Percentiles rank a stretch among this genome's conserved stretches.
Evolutionary conservation across 495 filamentous ascomycete genomes (phyloP).

Genomic region (Aspergillus sparsus): DNA sequence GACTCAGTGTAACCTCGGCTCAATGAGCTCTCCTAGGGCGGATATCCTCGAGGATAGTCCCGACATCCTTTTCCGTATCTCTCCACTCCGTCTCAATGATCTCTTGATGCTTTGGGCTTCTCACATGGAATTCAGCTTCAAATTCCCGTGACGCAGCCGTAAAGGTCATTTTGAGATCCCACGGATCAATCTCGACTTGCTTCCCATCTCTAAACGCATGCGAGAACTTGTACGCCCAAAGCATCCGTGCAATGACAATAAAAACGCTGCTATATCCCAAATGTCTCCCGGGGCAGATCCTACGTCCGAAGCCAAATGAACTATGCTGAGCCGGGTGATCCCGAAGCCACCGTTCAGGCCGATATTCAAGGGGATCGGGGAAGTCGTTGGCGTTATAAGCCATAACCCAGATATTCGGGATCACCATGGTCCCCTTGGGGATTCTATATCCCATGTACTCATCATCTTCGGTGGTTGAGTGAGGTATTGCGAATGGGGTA

Average conservation of each 20-base stretch:
- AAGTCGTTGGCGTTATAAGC: constrained; percentile 37
- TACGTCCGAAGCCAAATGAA: constrained; percentile 62
- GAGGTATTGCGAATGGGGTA: constrained; percentile 56
- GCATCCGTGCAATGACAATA: background rate
- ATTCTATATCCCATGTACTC: constrained; percentile 58
- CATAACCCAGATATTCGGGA: constrained; percentile 44
- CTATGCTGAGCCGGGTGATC: constrained; percentile 48
- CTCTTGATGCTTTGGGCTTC: background rate
- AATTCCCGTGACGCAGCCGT: background rate
- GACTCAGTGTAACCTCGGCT: background rate
- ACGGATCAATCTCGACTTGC: background rate
- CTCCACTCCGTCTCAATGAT: background rate
- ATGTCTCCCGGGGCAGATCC: constrained; percentile 58
- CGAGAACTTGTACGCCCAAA: background rate
- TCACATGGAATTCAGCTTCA: background rate
- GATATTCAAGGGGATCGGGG: constrained; percentile 38
- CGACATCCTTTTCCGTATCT: background rate
- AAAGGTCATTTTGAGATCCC: background rate
- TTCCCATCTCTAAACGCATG: background rate
- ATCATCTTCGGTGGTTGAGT: constrained; percentile 55
- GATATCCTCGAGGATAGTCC: background rate
- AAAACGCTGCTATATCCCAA: constrained; percentile 36
- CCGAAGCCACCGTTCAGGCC: constrained; percentile 45
- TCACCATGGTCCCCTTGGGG: constrained; percentile 52
- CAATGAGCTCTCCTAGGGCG: background rate